Percentiles rank a stretch among this genome's conserved stretches.
phyloP scores from a whole-genome alignment of 805 yeast genomes.

The Ascoidea rubescens region DNA sequence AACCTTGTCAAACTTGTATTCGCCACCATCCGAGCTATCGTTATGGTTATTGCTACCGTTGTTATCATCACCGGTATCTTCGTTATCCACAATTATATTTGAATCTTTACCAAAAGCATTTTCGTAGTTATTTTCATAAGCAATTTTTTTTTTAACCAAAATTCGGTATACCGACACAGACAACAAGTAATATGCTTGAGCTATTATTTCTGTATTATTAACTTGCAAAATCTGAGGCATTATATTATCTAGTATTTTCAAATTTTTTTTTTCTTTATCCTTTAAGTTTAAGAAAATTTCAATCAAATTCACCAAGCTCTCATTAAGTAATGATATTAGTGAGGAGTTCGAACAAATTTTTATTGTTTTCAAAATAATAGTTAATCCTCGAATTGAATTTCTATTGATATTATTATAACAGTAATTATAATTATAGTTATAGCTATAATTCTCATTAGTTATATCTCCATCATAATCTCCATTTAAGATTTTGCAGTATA shows the following conservation, averaged over 20 bases:
- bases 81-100: constrained; percentile 1
- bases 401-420: neutral
- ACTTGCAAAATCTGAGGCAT: constrained; percentile 32
- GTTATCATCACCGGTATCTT: constrained; percentile 5
- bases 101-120: neutral
- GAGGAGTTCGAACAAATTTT: constrained; percentile 33
- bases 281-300: constrained; percentile 25
- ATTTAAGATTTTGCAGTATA: constrained; percentile 31
- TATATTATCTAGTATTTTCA: constrained; percentile 22
- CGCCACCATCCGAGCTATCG: neutral
- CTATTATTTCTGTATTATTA: constrained; percentile 23
- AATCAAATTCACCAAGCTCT: constrained; percentile 32
- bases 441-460: neutral
- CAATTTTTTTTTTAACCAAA: constrained; percentile 11
- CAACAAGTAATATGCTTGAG: constrained; percentile 22
- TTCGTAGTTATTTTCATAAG: neutral
- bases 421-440: too few species aligned
- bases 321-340: constrained; percentile 27
- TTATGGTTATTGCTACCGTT: constrained; percentile 11
- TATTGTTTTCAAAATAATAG: constrained; percentile 34
- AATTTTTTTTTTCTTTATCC: constrained; percentile 29
- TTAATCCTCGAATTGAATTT: constrained; percentile 32
- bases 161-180: constrained; percentile 14
- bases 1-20: too few species aligned
- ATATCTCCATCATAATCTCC: constrained; percentile 19